Conservation (phyloP, 2,329 filamentous ascomycete species). For the Pseudopyrenochaeta lycopersici region DNA sequence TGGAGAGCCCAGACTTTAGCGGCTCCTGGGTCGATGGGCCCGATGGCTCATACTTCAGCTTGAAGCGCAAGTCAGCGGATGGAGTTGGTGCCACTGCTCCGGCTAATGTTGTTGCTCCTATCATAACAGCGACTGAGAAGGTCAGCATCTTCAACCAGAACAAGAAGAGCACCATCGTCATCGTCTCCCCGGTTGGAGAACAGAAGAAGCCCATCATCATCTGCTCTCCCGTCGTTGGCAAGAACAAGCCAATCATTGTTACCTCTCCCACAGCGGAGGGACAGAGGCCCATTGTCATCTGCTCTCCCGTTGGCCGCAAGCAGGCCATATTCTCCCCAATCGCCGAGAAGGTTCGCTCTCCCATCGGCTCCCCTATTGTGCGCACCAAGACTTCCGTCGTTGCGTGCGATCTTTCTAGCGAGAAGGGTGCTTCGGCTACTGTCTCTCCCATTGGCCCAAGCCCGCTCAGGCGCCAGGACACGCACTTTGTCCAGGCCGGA, state of each 20-base stretch:
- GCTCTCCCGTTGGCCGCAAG: constrained; percentile 24
- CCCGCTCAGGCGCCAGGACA: constrained; percentile 25
- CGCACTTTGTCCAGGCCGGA: constrained; percentile 22
- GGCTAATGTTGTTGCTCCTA: constrained; percentile 23
- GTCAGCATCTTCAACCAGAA: constrained; percentile 30
- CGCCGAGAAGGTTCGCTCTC: constrained; percentile 29
- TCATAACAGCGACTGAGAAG: constrained; percentile 15
- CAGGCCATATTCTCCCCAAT: constrained; percentile 28
- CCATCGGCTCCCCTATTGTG: constrained; percentile 29
- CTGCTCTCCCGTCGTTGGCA: constrained; percentile 33
- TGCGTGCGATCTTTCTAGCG: constrained; percentile 20
- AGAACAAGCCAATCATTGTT: constrained; percentile 30
- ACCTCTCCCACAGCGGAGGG: constrained; percentile 23
- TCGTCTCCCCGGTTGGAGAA: constrained; percentile 30
- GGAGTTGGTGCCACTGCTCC: constrained; percentile 3
- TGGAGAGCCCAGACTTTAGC: constrained; percentile 27
- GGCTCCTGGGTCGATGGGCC: constrained; percentile 38
- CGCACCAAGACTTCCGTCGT: constrained; percentile 30
- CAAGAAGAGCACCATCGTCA: constrained; percentile 30
- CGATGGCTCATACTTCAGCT: constrained; percentile 35
- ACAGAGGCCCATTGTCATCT: constrained; percentile 31
- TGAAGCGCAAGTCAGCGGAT: constrained; percentile 25
- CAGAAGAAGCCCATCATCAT: constrained; percentile 34
- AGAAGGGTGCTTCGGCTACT: constrained; percentile 17
- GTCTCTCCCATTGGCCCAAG: constrained; percentile 15